Evolutionary conservation across 768 basidiomycete genomes (phyloP).

Genomic region (Pisolithus albus): DNA sequence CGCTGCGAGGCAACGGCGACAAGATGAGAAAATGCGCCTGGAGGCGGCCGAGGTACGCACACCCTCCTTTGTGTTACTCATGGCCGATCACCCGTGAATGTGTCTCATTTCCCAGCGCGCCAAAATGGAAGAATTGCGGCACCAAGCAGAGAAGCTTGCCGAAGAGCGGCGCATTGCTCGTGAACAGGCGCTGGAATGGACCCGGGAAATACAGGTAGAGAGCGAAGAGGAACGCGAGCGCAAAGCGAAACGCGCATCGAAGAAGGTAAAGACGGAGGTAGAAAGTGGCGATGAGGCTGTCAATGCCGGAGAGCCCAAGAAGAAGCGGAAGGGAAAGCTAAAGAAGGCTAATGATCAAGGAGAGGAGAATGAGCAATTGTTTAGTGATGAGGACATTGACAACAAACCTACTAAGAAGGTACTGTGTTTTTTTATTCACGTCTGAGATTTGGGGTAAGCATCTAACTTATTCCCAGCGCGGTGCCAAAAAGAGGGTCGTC

Average conservation of each 20-base stretch:
- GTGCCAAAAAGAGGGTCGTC: slow-evolving; percentile 67
- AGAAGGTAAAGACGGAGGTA: slow-evolving; percentile 45
- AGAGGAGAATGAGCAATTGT: slow-evolving; percentile 58
- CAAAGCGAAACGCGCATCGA: slow-evolving; percentile 48
- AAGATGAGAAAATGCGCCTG: slow-evolving; percentile 66
- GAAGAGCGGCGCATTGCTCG: slow-evolving; percentile 69
- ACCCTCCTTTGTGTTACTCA: neutral
- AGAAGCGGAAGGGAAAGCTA: slow-evolving; percentile 72
- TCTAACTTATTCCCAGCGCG: slow-evolving; percentile 24
- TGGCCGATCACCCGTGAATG: neutral
- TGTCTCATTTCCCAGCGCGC: slow-evolving; percentile 36
- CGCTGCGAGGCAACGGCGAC: slow-evolving; percentile 66
- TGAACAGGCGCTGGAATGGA: slow-evolving; percentile 78
- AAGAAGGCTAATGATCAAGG: slow-evolving; percentile 48
- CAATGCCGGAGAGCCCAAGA: slow-evolving; percentile 48
- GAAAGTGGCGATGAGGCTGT: slow-evolving; percentile 47
- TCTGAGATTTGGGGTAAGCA: neutral
- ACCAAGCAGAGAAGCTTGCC: slow-evolving; percentile 71
- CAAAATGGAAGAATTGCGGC: slow-evolving; percentile 56
- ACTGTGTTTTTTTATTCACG: slow-evolving; percentile 13
- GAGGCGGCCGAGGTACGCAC: slow-evolving; percentile 59
- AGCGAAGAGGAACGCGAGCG: slow-evolving; percentile 79
- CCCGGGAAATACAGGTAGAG: slow-evolving; percentile 53
- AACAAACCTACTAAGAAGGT: slow-evolving; percentile 66
- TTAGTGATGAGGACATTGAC: slow-evolving; percentile 62